Percentiles rank a stretch among this genome's conserved stretches.
These are phyloP conservation scores for Pyrenophora teres DNA, from an alignment of 2,329 filamentous ascomycete genomes.

Conservation along the genomic window DNA sequence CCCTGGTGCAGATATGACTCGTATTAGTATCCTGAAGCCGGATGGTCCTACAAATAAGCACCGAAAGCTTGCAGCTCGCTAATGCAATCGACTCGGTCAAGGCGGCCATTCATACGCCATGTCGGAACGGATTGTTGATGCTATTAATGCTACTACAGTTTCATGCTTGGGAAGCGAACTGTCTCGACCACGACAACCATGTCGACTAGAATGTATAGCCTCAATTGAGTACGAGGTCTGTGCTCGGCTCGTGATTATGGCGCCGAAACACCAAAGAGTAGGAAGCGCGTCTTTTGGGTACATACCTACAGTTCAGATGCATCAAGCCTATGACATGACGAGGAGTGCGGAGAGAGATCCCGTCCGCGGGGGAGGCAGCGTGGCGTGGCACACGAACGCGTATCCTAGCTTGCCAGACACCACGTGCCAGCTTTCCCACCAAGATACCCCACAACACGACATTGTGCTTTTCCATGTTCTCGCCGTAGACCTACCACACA, in stretches of 20 bases:
- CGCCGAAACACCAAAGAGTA: background rate
- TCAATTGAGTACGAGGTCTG: background rate
- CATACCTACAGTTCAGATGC: too few relatives aligned
- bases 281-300: background rate
- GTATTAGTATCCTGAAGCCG: background rate
- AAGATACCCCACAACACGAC: background rate
- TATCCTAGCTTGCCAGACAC: slow-evolving; percentile 1
- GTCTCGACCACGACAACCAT: slow-evolving; percentile 9
- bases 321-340: too few relatives aligned
- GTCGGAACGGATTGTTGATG: slow-evolving; percentile 3
- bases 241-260: background rate
- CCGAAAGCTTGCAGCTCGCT: too few relatives aligned
- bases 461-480: background rate
- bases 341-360: too few relatives aligned
- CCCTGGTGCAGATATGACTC: background rate
- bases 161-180: slow-evolving; percentile 9
- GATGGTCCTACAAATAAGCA: too few relatives aligned
- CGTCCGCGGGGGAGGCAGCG: too few relatives aligned
- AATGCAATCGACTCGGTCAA: background rate
- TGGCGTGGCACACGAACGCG: background rate
- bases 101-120: background rate
- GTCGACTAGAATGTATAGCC: background rate
- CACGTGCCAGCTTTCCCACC: background rate
- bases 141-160: slow-evolving; percentile 12
- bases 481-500: too few relatives aligned